These are phyloP conservation scores for Tetracladium marchalianum DNA, from an alignment of 495 filamentous ascomycete species.

Conservation along the genomic window DNA sequence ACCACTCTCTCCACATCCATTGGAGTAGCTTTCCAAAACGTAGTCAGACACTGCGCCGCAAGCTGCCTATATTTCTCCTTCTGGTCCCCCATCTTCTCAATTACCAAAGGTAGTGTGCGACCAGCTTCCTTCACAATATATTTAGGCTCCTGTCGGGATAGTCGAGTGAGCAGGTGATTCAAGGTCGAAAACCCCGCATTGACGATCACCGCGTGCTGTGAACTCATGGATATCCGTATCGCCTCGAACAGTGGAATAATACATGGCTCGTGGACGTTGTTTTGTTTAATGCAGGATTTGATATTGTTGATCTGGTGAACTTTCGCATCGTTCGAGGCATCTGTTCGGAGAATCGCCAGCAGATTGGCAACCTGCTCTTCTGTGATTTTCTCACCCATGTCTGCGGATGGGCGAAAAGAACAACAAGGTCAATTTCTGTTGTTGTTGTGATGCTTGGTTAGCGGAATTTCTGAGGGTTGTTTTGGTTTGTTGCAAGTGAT, in stretches of 20 bases:
- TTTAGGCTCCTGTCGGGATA: conserved; percentile 71
- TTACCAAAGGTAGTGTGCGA: conserved; percentile 57
- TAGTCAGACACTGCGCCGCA: conserved; percentile 62
- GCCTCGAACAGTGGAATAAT: conserved; percentile 66
- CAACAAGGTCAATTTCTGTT: neutral
- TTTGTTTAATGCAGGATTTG: conserved; percentile 83
- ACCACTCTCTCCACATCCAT: conserved; percentile 71
- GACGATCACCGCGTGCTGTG: conserved; percentile 59
- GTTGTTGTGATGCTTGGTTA: conserved; percentile 8
- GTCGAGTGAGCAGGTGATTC: conserved; percentile 72
- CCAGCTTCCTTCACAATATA: conserved; percentile 53
- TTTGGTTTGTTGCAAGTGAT: neutral
- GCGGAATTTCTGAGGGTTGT: neutral
- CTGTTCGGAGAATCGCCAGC: conserved; percentile 55
- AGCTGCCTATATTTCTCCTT: conserved; percentile 70
- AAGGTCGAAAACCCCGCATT: conserved; percentile 75
- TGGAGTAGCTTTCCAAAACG: conserved; percentile 57
- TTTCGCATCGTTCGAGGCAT: conserved; percentile 60
- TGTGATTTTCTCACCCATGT: conserved; percentile 45
- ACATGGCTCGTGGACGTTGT: conserved; percentile 67
- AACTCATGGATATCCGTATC: conserved; percentile 53
- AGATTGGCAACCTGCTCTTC: conserved; percentile 58
- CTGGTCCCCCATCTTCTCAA: conserved; percentile 81
- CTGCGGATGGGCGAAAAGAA: neutral
- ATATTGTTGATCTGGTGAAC: conserved; percentile 57